These are phyloP conservation scores for Lignosus rhinocerotis DNA, from an alignment of 1,284 basidiomycete species.

Conservation along the genomic window DNA sequence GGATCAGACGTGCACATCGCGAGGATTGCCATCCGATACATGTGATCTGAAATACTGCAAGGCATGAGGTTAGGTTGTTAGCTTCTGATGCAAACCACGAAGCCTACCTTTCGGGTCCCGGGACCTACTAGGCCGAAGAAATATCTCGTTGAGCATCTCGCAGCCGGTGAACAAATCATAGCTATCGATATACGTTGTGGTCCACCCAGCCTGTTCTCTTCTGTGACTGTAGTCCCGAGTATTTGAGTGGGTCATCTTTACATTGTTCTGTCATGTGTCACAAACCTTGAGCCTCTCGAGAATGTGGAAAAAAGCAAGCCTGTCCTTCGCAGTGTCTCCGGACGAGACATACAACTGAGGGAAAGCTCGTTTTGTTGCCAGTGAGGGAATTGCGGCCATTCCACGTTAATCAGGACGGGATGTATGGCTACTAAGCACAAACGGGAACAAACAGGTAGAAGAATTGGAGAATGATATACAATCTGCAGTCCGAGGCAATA, in stretches of 20 bases:
- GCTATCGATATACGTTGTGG: slow-evolving; percentile 56
- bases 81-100: not conserved
- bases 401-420: not conserved
- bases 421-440: not conserved
- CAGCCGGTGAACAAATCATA: too few relatives aligned
- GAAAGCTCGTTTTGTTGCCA: slow-evolving; percentile 38
- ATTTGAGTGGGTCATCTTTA: not conserved
- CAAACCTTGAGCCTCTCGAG: slow-evolving; percentile 84
- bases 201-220: slow-evolving; percentile 95
- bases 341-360: slow-evolving; percentile 56
- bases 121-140: slow-evolving; percentile 51
- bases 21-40: slow-evolving; percentile 95
- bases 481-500: too few relatives aligned
- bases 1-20: slow-evolving; percentile 80
- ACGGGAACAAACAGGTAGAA: too few relatives aligned
- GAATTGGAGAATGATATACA: too few relatives aligned
- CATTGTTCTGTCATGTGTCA: not conserved
- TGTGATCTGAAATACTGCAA: slow-evolving; percentile 89
- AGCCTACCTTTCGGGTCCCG: slow-evolving; percentile 74
- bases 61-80: not conserved
- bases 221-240: slow-evolving; percentile 61
- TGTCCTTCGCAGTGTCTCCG: slow-evolving; percentile 61
- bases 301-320: slow-evolving; percentile 87
- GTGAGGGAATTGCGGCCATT: not conserved
- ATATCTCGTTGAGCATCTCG: too few relatives aligned